phyloP scores from a whole-genome alignment of 2,329 filamentous ascomycete genomes.

The Trichoderma pleuroti region DNA sequence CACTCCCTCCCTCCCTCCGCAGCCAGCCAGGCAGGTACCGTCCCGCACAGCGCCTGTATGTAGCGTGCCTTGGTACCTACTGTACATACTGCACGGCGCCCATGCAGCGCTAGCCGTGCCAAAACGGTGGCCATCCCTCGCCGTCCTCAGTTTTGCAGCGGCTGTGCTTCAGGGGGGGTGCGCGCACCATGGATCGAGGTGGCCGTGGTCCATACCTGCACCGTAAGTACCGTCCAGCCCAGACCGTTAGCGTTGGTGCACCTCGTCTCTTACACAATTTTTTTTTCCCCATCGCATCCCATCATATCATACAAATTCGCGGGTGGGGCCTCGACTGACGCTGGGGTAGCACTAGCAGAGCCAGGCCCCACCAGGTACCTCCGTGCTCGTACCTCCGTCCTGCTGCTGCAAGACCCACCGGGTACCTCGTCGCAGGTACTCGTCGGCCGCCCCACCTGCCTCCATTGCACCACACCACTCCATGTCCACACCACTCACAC shows the following conservation, averaged over 20 bases:
- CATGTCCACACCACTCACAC: conserved; percentile 11
- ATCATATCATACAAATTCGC: not conserved
- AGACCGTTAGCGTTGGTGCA: not conserved
- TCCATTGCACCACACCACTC: conserved; percentile 15
- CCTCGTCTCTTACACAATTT: not conserved
- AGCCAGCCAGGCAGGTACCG: conserved; percentile 28
- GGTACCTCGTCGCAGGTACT: conserved; percentile 2
- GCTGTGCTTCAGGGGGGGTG: not conserved
- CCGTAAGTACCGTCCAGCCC: not conserved
- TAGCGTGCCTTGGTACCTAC: too few relatives aligned
- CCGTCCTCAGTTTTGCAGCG: not conserved
- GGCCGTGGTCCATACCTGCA: not conserved
- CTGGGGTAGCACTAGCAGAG: not conserved
- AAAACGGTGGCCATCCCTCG: conserved; percentile 19
- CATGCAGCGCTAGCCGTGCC: conserved; percentile 14
- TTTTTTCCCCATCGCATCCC: not conserved
- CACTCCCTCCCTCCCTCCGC: conserved; percentile 30
- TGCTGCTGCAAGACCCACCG: not conserved
- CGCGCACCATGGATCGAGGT: not conserved
- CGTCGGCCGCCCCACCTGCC: conserved; percentile 19
- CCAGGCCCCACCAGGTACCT: not conserved
- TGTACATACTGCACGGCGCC: conserved; percentile 19
- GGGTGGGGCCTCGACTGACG: not conserved
- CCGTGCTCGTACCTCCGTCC: not conserved
- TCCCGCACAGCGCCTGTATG: conserved; percentile 26